Evolutionary conservation across 768 basidiomycete genomes (phyloP).

Genomic region (Leccinum ochraceum): DNA sequence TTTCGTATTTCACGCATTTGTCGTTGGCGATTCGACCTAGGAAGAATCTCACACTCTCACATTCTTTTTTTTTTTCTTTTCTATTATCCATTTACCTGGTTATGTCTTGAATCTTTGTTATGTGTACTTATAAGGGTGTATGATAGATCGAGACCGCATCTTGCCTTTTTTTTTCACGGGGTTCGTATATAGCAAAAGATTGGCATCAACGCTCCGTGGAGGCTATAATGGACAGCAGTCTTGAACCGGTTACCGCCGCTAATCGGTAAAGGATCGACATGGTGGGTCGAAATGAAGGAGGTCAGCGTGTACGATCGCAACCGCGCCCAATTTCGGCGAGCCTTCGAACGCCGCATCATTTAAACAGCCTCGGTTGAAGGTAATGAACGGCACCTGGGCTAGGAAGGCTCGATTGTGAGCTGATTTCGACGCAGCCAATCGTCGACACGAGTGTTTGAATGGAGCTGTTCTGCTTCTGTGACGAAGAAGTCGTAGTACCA

Average conservation of each 20-base stretch:
- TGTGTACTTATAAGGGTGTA: slow-evolving; percentile 34
- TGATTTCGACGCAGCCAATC: background rate
- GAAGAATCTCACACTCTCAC: slow-evolving; percentile 5
- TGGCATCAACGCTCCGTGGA: background rate
- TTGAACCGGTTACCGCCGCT: slow-evolving; percentile 6
- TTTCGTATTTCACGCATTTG: slow-evolving; percentile 24
- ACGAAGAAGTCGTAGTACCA: background rate
- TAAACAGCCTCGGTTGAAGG: slow-evolving; percentile 43
- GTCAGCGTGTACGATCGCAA: slow-evolving; percentile 31
- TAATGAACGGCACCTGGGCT: background rate
- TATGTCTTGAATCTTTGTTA: slow-evolving; percentile 23
- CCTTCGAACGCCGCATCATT: slow-evolving; percentile 33
- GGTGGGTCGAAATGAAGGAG: slow-evolving; percentile 13
- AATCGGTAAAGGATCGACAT: slow-evolving; percentile 26
- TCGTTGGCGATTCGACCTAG: slow-evolving; percentile 10
- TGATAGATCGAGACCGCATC: slow-evolving; percentile 18
- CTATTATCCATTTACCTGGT: slow-evolving; percentile 1
- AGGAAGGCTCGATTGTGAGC: background rate
- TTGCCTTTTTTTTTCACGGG: slow-evolving; percentile 7
- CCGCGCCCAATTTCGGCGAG: slow-evolving; percentile 30
- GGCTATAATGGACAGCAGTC: no score
- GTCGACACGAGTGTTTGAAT: background rate
- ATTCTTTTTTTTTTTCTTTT: background rate
- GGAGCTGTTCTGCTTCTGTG: slow-evolving; percentile 10
- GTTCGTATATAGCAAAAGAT: slow-evolving; percentile 12